These are phyloP conservation scores for Cladobotryum mycophilum DNA, from an alignment of 2,329 filamentous ascomycete genomes.

Conservation along the genomic window DNA sequence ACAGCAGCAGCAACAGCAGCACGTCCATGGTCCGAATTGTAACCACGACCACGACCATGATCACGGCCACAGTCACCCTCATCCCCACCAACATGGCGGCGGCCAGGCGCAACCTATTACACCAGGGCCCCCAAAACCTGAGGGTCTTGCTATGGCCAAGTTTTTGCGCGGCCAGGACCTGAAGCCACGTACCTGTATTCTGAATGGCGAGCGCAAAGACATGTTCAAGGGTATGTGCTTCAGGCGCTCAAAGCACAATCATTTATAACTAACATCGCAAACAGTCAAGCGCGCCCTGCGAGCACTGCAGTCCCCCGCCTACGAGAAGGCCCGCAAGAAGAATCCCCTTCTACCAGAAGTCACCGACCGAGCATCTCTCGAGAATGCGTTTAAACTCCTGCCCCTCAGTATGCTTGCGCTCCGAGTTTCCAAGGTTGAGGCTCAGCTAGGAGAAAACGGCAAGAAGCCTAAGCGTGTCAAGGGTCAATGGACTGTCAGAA, in stretches of 20 bases:
- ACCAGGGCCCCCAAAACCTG: constrained; percentile 78
- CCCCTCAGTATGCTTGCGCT: constrained; percentile 91
- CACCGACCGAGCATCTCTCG: constrained; percentile 78
- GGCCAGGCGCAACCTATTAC: constrained; percentile 61
- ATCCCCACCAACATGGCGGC: constrained; percentile 28
- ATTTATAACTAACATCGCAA: background rate
- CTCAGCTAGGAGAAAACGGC: constrained; percentile 55
- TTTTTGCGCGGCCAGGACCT: constrained; percentile 80
- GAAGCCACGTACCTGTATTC: constrained; percentile 84
- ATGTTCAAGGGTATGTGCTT: constrained; percentile 77
- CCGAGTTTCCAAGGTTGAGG: constrained; percentile 70
- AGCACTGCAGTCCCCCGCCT: constrained; percentile 80
- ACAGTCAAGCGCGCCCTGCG: constrained; percentile 93
- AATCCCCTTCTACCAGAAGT: constrained; percentile 84
- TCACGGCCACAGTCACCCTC: constrained; percentile 27
- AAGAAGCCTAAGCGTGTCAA: constrained; percentile 86
- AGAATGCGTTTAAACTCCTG: constrained; percentile 91
- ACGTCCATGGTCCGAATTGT: constrained; percentile 18
- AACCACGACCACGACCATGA: constrained; percentile 24
- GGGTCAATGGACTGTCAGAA: constrained; percentile 90
- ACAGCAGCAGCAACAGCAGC: constrained; percentile 32
- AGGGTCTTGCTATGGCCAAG: constrained; percentile 80
- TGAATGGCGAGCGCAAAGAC: constrained; percentile 94
- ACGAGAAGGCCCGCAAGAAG: constrained; percentile 83
- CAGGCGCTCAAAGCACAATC: background rate